Base-by-base conservation (phyloP, 2,329 filamentous ascomycete genomes). In the Parastagonospora avenae region DNA sequence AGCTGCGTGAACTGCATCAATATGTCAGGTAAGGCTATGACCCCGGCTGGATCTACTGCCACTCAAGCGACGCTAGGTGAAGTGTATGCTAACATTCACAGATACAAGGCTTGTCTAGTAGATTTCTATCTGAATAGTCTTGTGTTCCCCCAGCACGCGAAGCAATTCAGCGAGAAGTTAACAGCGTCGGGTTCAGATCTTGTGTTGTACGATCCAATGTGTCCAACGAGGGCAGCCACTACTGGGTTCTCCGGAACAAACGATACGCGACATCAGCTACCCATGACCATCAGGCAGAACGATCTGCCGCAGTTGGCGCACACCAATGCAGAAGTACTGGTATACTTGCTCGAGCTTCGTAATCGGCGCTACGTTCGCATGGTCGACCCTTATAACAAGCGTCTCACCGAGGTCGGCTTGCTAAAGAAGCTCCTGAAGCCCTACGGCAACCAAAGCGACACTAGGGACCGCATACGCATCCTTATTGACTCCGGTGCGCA, bases 211-310 rank as follows among this genome's bases (percentile, higher is more conserved):
- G 40, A 66, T 24, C 61, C 48, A 1, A 29, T n/a, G n/a, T n/a
- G n/a, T n/a, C n/a, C n/a, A n/a, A n/a, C n/a, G n/a, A n/a, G n/a
- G n/a, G n/a, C n/a, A n/a, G n/a, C n/a, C n/a, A 88, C 86, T 0
- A 89, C 86, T 0, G 88, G 88, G 0, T 91, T 92, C 64, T 88
- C 84, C 7, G 88, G 88, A 0, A 91, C 88, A 0, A 90, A 89
- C 38, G 88, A 91, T 62, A 85, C 82, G 15, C 77, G 80, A 32
- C 73, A 71, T 0, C 75, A 88, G 30, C 69, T 90, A 0, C 88
- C 88, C 0, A 66, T 85, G n/a, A 84, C 78, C 0, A 83, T 90
- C 15, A 67, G 74, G 15, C 86, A 90, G 44, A 70, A 82, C 0
- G 86, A 91, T 51, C 75, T 91, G 0, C 71, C 76, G 0, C 68